Conservation (phyloP, 768 basidiomycete species). For the Panellus pusillus region DNA sequence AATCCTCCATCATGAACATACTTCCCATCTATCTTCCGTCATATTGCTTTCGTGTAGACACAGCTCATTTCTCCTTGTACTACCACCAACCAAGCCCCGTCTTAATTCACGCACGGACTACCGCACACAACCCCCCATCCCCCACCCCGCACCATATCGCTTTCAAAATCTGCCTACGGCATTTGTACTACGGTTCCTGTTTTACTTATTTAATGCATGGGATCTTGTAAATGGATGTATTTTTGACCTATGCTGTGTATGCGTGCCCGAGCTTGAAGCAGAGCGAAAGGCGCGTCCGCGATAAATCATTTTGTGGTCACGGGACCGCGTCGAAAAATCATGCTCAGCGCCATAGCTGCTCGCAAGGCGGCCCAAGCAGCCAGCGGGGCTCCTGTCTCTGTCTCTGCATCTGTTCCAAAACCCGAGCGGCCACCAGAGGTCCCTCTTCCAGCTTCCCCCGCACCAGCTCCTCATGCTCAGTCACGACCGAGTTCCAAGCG, state of each 20-base stretch:
- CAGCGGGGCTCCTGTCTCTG: conserved; percentile 13
- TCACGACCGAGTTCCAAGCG: conserved; percentile 43
- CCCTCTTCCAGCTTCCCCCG: conserved; percentile 8
- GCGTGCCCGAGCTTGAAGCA: no score
- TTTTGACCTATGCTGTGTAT: no score
- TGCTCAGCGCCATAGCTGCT: conserved; percentile 76
- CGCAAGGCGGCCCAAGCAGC: conserved; percentile 57
- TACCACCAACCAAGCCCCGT: not conserved
- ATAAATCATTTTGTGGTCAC: no score
- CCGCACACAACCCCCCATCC: conserved; percentile 4
- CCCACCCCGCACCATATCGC: conserved; percentile 8
- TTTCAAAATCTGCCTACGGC: conserved; percentile 8
- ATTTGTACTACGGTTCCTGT: no score
- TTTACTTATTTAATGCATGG: not conserved
- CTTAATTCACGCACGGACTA: conserved; percentile 4
- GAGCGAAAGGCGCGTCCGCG: no score
- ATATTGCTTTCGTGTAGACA: not conserved
- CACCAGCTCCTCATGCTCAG: conserved; percentile 7
- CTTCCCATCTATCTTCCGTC: not conserved
- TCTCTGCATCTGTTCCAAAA: conserved; percentile 10
- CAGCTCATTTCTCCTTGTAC: conserved; percentile 1
- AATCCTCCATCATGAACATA: conserved; percentile 7
- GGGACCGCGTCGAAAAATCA: conserved; percentile 22
- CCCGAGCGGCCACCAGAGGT: not conserved
- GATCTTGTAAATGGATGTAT: no score